Conservation (phyloP, 441 rosid species). For the Brassica balearica region DNA sequence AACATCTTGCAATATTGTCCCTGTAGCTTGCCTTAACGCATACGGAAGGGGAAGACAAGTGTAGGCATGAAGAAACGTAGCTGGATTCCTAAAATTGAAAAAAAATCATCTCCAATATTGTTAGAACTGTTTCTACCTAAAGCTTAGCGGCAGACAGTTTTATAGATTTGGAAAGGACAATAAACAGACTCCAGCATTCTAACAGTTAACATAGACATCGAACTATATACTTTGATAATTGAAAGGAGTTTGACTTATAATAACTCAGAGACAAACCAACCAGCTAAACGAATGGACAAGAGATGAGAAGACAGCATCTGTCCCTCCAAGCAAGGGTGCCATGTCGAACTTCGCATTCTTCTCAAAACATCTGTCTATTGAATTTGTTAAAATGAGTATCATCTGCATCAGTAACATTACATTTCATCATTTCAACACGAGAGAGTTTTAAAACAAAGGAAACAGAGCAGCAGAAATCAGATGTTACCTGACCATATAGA, state of each 20-base stretch:
- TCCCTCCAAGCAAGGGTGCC: conserved; percentile 98
- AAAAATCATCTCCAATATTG: conserved; percentile 17
- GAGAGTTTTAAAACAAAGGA: conserved; percentile 8
- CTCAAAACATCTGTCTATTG: conserved; percentile 94
- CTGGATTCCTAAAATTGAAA: conserved; percentile 70
- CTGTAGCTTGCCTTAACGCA: conserved; percentile 90
- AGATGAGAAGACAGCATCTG: conserved; percentile 95
- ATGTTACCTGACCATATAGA: conserved; percentile 91
- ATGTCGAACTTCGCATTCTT: conserved; percentile 97
- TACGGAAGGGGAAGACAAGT: conserved; percentile 96
- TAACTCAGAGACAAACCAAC: conserved; percentile 70
- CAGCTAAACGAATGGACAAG: conserved; percentile 94
- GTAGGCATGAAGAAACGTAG: conserved; percentile 96
- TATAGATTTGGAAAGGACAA: conserved; percentile 4
- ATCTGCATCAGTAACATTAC: conserved; percentile 65
- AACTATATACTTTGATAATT: conserved; percentile 2
- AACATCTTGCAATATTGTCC: conserved; percentile 93
- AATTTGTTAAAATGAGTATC: conserved; percentile 94
- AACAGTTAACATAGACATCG: background rate
- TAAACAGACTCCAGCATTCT: conserved; percentile 18
- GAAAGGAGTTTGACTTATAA: background rate
- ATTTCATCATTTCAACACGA: conserved; percentile 18
- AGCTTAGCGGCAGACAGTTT: conserved; percentile 9
- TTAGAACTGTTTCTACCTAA: conserved; percentile 13
- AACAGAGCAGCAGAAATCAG: conserved; percentile 8